Percentiles rank a stretch among this genome's conserved stretches.
Evolutionary conservation across 495 filamentous ascomycete species (phyloP).

Genomic region (Penicillium paradoxum): DNA sequence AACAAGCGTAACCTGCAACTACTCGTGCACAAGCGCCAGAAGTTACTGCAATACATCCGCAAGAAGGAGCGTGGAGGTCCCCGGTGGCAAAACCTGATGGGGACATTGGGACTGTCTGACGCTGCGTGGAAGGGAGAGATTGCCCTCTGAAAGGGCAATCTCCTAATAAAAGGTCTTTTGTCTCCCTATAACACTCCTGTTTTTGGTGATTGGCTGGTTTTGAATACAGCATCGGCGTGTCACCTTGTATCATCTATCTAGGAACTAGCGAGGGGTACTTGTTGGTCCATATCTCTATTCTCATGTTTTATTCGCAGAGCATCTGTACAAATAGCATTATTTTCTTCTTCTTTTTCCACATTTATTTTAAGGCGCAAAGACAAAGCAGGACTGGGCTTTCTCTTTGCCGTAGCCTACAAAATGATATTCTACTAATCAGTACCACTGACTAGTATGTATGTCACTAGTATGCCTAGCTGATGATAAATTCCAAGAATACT

Average conservation of each 20-base stretch:
- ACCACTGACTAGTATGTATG: too few relatives aligned
- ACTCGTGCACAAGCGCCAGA: conserved; percentile 85
- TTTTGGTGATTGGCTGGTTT: conserved; percentile 5
- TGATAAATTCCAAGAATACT: too few relatives aligned
- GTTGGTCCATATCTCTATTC: conserved; percentile 8
- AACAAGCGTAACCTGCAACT: conserved; percentile 86
- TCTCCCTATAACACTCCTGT: conserved; percentile 6
- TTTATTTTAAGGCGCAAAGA: neutral
- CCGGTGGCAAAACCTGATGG: conserved; percentile 78
- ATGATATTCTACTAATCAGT: too few relatives aligned
- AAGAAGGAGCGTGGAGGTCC: conserved; percentile 85
- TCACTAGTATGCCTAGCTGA: too few relatives aligned
- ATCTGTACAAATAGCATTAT: conserved; percentile 27
- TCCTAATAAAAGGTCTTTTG: conserved; percentile 6
- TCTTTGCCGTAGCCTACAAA: too few relatives aligned
- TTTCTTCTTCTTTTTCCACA: neutral
- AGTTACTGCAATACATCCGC: conserved; percentile 77
- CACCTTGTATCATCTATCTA: conserved; percentile 8
- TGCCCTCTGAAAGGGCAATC: conserved; percentile 50
- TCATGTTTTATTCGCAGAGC: conserved; percentile 3
- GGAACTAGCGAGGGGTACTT: conserved; percentile 9
- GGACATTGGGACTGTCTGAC: conserved; percentile 78
- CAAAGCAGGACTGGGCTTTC: too few relatives aligned
- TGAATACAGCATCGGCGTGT: conserved; percentile 15
- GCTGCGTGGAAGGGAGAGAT: conserved; percentile 86